Evolutionary conservation across 2,329 filamentous ascomycete genomes (phyloP).

Genomic region (Pseudogymnoascus sp.): DNA sequence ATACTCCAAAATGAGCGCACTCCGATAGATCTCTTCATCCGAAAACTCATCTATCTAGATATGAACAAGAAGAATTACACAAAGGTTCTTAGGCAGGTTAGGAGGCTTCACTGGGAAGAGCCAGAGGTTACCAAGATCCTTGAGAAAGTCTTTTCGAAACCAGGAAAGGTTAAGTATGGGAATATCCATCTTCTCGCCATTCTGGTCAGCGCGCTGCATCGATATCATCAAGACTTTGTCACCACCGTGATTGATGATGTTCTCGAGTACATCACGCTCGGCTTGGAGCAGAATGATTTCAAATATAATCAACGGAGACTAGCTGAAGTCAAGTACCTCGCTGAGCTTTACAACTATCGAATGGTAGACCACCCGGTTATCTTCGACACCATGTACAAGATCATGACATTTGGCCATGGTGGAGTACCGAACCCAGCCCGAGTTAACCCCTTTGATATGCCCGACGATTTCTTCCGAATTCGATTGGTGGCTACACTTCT

Average conservation of each 20-base stretch:
- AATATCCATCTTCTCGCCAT: constrained; percentile 92
- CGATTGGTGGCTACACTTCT: constrained; percentile 81
- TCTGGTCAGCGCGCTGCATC: constrained; percentile 77
- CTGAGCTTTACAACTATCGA: constrained; percentile 94
- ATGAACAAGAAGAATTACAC: constrained; percentile 91
- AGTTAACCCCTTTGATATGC: constrained; percentile 70
- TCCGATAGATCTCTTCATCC: constrained; percentile 84
- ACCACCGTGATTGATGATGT: constrained; percentile 88
- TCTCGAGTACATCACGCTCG: constrained; percentile 77
- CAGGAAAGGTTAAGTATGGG: constrained; percentile 94
- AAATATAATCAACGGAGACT: constrained; percentile 92
- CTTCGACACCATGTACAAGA: constrained; percentile 90
- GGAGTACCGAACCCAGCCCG: constrained; percentile 75
- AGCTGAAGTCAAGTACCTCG: constrained; percentile 91
- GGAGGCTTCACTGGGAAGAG: constrained; percentile 97
- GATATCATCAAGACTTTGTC: constrained; percentile 86
- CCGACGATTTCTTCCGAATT: constrained; percentile 94
- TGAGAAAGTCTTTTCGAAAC: constrained; percentile 90
- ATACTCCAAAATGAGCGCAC: constrained; percentile 96
- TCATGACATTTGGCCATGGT: constrained; percentile 85
- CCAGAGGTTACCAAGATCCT: constrained; percentile 52
- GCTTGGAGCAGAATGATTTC: constrained; percentile 93
- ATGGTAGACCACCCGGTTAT: constrained; percentile 93
- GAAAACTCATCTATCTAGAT: constrained; percentile 87
- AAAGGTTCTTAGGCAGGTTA: constrained; percentile 87